Evolutionary conservation across 352 stramenopile genomes (phyloP).

Genomic region (Phytopythium helicoides): DNA sequence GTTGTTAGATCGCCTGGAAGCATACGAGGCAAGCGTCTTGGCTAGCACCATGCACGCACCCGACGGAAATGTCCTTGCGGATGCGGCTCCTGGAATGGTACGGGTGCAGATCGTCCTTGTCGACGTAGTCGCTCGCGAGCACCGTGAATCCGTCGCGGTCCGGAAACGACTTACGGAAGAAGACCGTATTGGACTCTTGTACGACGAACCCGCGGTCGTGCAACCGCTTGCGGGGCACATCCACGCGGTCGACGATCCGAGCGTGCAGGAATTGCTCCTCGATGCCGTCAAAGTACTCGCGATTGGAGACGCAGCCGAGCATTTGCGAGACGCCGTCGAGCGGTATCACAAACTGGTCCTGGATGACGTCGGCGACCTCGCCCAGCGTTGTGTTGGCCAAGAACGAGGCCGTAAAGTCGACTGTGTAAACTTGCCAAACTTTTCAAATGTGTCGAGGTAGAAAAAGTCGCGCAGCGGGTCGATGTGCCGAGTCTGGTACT

Average conservation of each 20-base stretch:
- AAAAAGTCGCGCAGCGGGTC: slow-evolving; percentile 57
- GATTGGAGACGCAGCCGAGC: slow-evolving; percentile 53
- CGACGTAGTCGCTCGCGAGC: slow-evolving; percentile 53
- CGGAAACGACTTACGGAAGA: slow-evolving; percentile 44
- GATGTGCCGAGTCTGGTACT: slow-evolving; percentile 45
- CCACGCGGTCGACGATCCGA: slow-evolving; percentile 60
- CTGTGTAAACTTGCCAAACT: slow-evolving; percentile 71
- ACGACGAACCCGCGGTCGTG: slow-evolving; percentile 46
- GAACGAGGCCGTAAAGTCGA: slow-evolving; percentile 64
- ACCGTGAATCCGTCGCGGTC: slow-evolving; percentile 29
- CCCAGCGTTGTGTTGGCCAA: slow-evolving; percentile 36
- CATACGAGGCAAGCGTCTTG: too few species aligned
- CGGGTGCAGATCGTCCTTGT: slow-evolving; percentile 59
- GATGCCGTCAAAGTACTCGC: slow-evolving; percentile 63
- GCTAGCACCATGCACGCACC: slow-evolving; percentile 16
- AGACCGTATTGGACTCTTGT: slow-evolving; percentile 63
- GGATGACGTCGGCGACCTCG: slow-evolving; percentile 47
- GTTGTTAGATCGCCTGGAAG: background rate
- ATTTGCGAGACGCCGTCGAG: slow-evolving; percentile 52
- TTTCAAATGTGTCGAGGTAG: slow-evolving; percentile 63
- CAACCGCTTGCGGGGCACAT: slow-evolving; percentile 30
- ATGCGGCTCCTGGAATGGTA: slow-evolving; percentile 42
- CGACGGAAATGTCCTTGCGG: slow-evolving; percentile 58
- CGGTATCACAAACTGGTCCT: slow-evolving; percentile 56
- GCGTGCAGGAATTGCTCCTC: slow-evolving; percentile 51